Base-by-base conservation (phyloP, 805 yeast species). In the Starmerella vitae region DNA sequence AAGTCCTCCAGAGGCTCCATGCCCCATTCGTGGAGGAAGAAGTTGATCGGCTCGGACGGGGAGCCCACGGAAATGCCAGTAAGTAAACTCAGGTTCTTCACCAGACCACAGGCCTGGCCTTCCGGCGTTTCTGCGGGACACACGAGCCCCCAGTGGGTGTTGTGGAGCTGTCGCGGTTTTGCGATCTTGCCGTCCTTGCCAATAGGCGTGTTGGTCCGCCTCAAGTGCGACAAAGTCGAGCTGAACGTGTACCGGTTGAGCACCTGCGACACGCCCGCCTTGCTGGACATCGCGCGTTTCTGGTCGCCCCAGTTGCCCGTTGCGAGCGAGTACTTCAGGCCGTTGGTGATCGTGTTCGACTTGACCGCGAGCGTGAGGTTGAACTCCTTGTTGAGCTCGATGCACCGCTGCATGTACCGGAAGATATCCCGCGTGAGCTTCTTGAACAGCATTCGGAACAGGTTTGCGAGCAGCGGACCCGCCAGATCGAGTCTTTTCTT, bases 301-400 rank as follows among this genome's bases (percentile, higher is more conserved):
- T 91, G 99, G 64, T 91, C 99, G 67, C 99, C 98, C 99, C 99
- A 91, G 67, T 91, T 91, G 70, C 99, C 99, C 13, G 99, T 91
- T 39, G 99, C 99, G 56, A 91, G 70, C 29, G 98, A 91, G 64
- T 91, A 91, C 59, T 93, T 82, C 63, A 91, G 72, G 59, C 99
- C 99, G 45, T 93, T 88, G 28, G 99, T 91, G 53, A 91, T 84
- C 3, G 97, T 91, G 51, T 86, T 86, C 14, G 96, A 84, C 66
- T 91, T 88, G 50, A 91, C 96, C 29, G 98, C 98, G 56, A 91
- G 72, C 38, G 93, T 85, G 66, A 91, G 72, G 59, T 88, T 88
- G 70, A 91, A 91, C 60, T 88, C 98, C 62, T 84, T 84, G 61
- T 93, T 93, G 53, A 91, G 85, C 65, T 91, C 99, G 42, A 91